These are phyloP conservation scores for Hanseniaspora singularis DNA, from an alignment of 805 yeast genomes.

Conservation along the genomic window DNA sequence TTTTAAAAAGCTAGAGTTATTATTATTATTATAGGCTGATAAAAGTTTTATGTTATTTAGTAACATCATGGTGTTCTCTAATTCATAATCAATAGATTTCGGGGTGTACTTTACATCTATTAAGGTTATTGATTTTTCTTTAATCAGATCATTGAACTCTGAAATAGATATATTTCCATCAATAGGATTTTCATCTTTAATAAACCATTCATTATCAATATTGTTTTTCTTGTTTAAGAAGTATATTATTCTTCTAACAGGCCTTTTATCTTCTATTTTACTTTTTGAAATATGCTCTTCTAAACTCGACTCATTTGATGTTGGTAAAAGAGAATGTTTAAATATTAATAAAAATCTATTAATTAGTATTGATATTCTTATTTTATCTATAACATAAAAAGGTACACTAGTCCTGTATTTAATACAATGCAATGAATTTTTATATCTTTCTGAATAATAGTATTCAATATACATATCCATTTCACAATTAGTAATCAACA, in stretches of 20 bases:
- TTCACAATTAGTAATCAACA: not conserved
- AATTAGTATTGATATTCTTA: not conserved
- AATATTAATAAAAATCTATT: not conserved
- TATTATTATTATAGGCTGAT: no score
- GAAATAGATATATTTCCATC: not conserved
- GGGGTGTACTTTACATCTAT: not conserved
- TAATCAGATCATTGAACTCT: not conserved
- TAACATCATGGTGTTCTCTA: not conserved
- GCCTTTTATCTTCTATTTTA: not conserved
- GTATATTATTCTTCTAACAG: not conserved
- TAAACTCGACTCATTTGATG: not conserved
- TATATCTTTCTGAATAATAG: not conserved
- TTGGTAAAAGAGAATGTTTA: no score
- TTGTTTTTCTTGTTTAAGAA: not conserved
- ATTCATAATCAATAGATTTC: not conserved
- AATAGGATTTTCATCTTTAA: not conserved
- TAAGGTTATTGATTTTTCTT: not conserved
- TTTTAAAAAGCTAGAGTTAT: not conserved
- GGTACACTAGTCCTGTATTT: no score
- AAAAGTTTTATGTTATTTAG: not conserved
- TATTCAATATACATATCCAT: not conserved
- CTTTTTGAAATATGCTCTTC: not conserved
- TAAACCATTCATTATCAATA: slow-evolving; percentile 1
- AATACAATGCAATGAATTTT: not conserved
- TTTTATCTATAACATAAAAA: not conserved